Evolutionary conservation across 2,329 filamentous ascomycete genomes (phyloP), one percentile per base, ranked within the genome.

Genomic region (Aspergillus pseudotamarii): DNA sequence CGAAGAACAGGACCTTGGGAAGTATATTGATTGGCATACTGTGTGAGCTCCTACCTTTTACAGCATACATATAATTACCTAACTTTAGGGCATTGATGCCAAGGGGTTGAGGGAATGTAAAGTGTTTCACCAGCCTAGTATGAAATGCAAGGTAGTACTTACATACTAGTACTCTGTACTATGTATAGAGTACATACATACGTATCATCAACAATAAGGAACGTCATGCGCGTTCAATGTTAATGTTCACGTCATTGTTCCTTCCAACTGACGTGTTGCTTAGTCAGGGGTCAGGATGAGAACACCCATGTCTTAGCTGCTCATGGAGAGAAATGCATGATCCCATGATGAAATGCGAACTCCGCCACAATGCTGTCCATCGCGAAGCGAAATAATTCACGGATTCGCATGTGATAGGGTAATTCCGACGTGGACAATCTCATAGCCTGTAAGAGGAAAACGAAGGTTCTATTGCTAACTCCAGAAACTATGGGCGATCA

Each of bases 1-100:
- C 75, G 62, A 78, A 78, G 62, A 78, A 73, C 21, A 78, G 57
- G 11, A 69, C 71, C 53, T 66, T 59, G 23, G 68, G 71, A 34
- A 62, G 68, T n/a, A 66, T 59, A 21, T 30, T 56, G 30, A 68
- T 63, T n/a, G 69, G 60, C 74, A 75, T 75, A 23, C 43, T 19
- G 16, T 32, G 3, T 34, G 21, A 16, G 6, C 23, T 48, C 28
- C 14, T 21, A 14, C 45, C n/a, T 10, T 14, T 26, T 26, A 26
- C 45, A 41, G 38, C 6, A 19, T 41, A 41, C 16, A 41, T 9
- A 19, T 48, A 28, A 16, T 26, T 14, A 12, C 11, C 43, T 23
- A 46, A 14, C 23, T 23, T 23, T 48, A 14, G 23, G 6, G 45
- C 23, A 48, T 16, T 14, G n/a, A 14, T 14, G 14, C 32, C 32